Evolutionary conservation across 371 early-diverging fungal genomes (phyloP), one percentile per base, ranked within the genome.

Genomic region (Mucor racemosus): DNA sequence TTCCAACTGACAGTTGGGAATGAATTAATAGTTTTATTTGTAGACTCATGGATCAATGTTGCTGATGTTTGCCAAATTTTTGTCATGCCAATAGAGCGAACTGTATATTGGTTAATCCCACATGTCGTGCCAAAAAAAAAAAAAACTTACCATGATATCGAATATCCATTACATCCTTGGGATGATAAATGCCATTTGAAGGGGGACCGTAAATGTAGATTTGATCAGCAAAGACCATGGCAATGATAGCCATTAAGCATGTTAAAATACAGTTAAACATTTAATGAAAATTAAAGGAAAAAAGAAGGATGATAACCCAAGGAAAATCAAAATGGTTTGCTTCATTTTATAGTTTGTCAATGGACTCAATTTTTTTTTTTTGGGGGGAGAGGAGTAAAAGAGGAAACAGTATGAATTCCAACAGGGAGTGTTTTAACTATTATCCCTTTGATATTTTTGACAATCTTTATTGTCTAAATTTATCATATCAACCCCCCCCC

Each of bases 31-130:
- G 75, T 62, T 35, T 21, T 38, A 33, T 67, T 63, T 19, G 66
- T 69, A 7, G 62, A 46, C 1, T 42, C 34, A 35, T 71, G 58
- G 13, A 59, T 34, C 10, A 81, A 58, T 2, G 68, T 54, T 5
- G 72, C 61, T 5, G 62, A 46, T 9, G 81, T 58, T 21, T 77
- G 66, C 60, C 69, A 66, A 0, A 78, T 53, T 31, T 67, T 66
- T 41, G 79, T 74, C 81, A 81, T 81, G 11, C 79, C 81, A 36
- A 78, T 68, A 11, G 65, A 67, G 2, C 64, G 73, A 1, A 80
- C 80, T 79, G 54, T 38, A 4, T 36, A n/a, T 63, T 36, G 41
- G 33, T 42, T 46, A 53, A 19, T 21, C 14, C 1, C 8, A 39
- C 13, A 58, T 10, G 7, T 5, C 17, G 19, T 11, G 36, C 9